These are phyloP conservation scores for Ceratopteris richardii DNA, from an alignment of 75 land plant genomes.

Conservation along the genomic window DNA sequence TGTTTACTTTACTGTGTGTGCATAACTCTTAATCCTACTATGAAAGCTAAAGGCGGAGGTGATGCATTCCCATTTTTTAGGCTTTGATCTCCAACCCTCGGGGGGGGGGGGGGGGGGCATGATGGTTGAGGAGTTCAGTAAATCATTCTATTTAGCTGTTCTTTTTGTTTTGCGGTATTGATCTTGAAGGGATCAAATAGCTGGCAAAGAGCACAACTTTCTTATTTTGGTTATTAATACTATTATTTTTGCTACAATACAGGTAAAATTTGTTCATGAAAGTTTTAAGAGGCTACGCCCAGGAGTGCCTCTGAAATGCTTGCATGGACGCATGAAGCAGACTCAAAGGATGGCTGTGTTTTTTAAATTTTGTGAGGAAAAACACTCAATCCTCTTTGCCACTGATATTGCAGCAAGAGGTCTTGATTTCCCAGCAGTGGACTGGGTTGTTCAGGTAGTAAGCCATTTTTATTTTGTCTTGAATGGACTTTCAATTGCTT, in stretches of 20 bases:
- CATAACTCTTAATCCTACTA: no score
- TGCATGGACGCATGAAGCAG: constrained; percentile 94
- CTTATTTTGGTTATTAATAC: no score
- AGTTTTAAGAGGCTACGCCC: constrained; percentile 84
- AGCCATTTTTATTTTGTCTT: background rate
- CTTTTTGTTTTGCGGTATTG: no score
- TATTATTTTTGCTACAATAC: background rate
- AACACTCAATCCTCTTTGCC: constrained; percentile 66
- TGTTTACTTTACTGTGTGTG: no score
- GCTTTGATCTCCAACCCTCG: no score
- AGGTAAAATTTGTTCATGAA: constrained; percentile 91
- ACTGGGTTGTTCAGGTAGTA: constrained; percentile 96
- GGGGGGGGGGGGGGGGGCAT: no score
- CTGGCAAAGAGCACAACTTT: no score
- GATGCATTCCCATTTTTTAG: no score
- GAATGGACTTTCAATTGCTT: background rate
- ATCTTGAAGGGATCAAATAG: no score
- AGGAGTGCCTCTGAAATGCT: constrained; percentile 70
- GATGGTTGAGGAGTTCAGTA: no score
- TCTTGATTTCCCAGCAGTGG: constrained; percentile 86
- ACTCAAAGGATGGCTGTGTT: constrained; percentile 55
- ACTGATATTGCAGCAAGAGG: constrained; percentile 98
- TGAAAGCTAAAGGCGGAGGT: no score
- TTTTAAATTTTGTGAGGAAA: constrained; percentile 54
- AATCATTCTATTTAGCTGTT: no score